Conservation (phyloP, 1,284 basidiomycete genomes). For the Takashimella tepidaria region DNA sequence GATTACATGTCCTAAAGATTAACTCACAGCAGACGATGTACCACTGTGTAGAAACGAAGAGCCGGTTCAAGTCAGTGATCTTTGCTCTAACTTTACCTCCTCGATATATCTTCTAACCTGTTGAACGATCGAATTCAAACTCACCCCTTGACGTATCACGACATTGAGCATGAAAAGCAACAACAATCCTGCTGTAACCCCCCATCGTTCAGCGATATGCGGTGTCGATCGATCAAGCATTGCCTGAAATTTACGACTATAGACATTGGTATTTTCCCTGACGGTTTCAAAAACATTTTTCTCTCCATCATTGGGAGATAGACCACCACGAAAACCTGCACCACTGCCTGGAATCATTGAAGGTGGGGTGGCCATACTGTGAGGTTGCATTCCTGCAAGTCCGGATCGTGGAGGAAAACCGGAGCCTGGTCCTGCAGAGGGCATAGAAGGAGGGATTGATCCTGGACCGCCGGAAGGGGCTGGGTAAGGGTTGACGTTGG, state of each 20-base stretch:
- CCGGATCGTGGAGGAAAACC: slow-evolving; percentile 46
- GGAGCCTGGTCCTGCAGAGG: slow-evolving; percentile 41
- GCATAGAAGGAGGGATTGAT: slow-evolving; percentile 7
- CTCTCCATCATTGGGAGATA: slow-evolving; percentile 33
- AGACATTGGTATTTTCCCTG: slow-evolving; percentile 44
- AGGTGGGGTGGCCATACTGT: slow-evolving; percentile 32
- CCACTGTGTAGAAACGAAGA: too few species aligned
- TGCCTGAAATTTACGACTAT: slow-evolving; percentile 59
- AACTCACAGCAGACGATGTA: slow-evolving; percentile 60
- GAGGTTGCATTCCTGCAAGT: slow-evolving; percentile 42
- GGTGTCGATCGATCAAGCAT: slow-evolving; percentile 87
- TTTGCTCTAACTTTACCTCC: too few species aligned
- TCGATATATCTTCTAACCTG: too few species aligned
- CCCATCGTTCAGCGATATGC: slow-evolving; percentile 81
- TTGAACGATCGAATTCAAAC: slow-evolving; percentile 50
- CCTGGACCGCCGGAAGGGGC: slow-evolving; percentile 8
- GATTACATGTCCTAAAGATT: not conserved
- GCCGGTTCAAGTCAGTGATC: too few species aligned
- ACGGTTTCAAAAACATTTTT: slow-evolving; percentile 47
- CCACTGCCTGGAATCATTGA: slow-evolving; percentile 27
- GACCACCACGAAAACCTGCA: slow-evolving; percentile 34
- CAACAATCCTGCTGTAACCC: slow-evolving; percentile 68
- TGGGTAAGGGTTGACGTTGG: slow-evolving; percentile 20
- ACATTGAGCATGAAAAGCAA: slow-evolving; percentile 81
- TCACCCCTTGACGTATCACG: slow-evolving; percentile 79